Evolutionary conservation across 1,284 basidiomycete species (phyloP), one percentile per base, ranked within the genome.

Genomic region (Puccinia sorghi): DNA sequence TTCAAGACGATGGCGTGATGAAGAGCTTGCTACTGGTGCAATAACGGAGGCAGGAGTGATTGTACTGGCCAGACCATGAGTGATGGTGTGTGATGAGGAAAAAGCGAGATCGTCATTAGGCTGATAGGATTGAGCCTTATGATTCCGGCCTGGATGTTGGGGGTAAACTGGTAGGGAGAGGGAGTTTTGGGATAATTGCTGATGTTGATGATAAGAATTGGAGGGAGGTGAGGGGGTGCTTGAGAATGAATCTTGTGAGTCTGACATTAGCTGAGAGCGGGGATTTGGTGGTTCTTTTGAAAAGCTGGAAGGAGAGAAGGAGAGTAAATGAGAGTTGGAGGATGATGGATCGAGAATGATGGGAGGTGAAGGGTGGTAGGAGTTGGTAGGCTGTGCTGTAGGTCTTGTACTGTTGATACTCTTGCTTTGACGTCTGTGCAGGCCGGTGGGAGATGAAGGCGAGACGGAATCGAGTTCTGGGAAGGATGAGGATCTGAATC

Each of bases 351-450:
- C 50, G 48, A 52, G 15, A 4, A 17, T 56, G 50, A 50, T 54
- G 39, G 64, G 64, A 22, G 64, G 48, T 37, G 67, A 32, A 37
- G 8, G 50, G n/a, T 57, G 52, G 32, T 2, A 11, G 20, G 69
- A 54, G 13, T 37, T 43, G 20, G 64, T 48, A 20, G 54, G 25
- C 0, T 32, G 1, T 32, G 4, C 4, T 32, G 32, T 32, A 32
- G 32, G 4, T 32, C 32, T 32, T 32, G 32, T 2, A 32, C 32
- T 32, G 27, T 54, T 11, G 37, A 70, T 54, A 22, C 50, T 57
- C 52, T 57, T 71, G 69, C 69, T 71, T 5, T 57, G 69, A 43
- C 69, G 69, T 22, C 57, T 71, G 39, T 71, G 69, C 1, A 71
- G 69, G 37, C 69, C 69, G 32, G 32, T 20, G 5, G 69, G 52